Conservation (phyloP, 139 green algal genomes). For the Picochlorum sp. region DNA sequence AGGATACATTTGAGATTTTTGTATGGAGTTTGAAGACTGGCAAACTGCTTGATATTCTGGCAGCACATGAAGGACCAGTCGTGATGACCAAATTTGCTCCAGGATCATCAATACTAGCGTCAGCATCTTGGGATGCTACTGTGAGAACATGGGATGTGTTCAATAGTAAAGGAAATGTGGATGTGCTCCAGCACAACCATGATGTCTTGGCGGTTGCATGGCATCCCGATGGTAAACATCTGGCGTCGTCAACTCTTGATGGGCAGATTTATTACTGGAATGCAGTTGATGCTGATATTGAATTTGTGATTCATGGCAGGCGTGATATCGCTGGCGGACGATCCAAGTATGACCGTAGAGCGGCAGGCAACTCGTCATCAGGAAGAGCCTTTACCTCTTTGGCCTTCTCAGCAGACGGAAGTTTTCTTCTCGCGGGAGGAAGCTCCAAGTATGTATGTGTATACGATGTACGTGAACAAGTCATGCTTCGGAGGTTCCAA, state of each 20-base stretch:
- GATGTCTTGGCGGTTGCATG: slow-evolving; percentile 88
- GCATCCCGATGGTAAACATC: slow-evolving; percentile 78
- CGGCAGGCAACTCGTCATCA: slow-evolving; percentile 52
- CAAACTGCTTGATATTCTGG: slow-evolving; percentile 83
- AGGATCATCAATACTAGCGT: slow-evolving; percentile 56
- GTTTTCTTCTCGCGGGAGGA: slow-evolving; percentile 76
- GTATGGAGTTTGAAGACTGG: slow-evolving; percentile 92
- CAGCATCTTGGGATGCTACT: slow-evolving; percentile 79
- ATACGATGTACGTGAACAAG: slow-evolving; percentile 85
- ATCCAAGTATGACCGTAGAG: slow-evolving; percentile 54
- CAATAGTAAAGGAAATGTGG: slow-evolving; percentile 50
- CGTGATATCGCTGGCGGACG: slow-evolving; percentile 79
- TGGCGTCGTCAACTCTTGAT: slow-evolving; percentile 81
- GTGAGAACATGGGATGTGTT: slow-evolving; percentile 88
- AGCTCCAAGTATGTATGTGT: slow-evolving; percentile 82
- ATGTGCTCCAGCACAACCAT: slow-evolving; percentile 78
- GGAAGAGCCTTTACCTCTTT: slow-evolving; percentile 78
- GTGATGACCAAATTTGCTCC: slow-evolving; percentile 74
- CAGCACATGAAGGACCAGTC: slow-evolving; percentile 87
- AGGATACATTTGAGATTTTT: slow-evolving; percentile 87
- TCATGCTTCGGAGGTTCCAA: slow-evolving; percentile 85
- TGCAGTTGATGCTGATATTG: slow-evolving; percentile 60
- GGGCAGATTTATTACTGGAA: slow-evolving; percentile 92
- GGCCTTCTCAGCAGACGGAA: slow-evolving; percentile 81
- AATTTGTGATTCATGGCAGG: slow-evolving; percentile 74